Evolutionary conservation across 768 basidiomycete genomes (phyloP).

Genomic region (Calvatia gigantea): DNA sequence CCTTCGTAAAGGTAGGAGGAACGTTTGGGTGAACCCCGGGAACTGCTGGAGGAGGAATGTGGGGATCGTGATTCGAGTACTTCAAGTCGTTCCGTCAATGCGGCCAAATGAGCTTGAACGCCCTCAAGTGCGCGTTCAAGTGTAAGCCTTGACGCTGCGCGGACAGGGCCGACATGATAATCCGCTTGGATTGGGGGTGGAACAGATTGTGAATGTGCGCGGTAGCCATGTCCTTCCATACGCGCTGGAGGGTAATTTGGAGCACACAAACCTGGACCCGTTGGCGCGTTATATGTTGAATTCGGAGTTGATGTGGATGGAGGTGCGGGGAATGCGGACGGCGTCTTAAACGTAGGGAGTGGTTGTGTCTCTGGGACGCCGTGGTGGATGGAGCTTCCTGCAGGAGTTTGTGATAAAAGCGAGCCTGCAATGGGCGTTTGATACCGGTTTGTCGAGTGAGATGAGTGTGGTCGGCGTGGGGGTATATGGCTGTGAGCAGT

Average conservation of each 20-base stretch:
- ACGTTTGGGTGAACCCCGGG: conserved; percentile 19
- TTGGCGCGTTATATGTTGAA: conserved; percentile 20
- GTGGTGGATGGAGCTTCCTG: conserved; percentile 20
- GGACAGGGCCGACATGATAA: conserved; percentile 29
- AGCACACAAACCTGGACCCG: conserved; percentile 32
- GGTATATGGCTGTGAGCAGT: not conserved
- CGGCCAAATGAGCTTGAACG: conserved; percentile 78
- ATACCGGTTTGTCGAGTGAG: conserved; percentile 72
- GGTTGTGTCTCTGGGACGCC: conserved; percentile 66
- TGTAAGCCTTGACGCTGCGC: conserved; percentile 46
- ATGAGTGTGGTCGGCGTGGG: conserved; percentile 62
- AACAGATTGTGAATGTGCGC: conserved; percentile 24
- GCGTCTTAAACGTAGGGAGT: conserved; percentile 63
- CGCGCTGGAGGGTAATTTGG: conserved; percentile 25
- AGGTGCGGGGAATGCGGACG: conserved; percentile 64
- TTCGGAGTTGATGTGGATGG: conserved; percentile 29
- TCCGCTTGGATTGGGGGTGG: conserved; percentile 19
- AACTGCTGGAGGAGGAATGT: conserved; percentile 39
- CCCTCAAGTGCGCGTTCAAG: conserved; percentile 78
- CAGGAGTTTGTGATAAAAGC: conserved; percentile 51
- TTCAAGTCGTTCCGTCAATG: conserved; percentile 81
- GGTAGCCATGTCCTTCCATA: conserved; percentile 26
- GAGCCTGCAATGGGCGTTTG: conserved; percentile 73
- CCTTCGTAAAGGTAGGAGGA: conserved; percentile 1
- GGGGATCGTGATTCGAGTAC: conserved; percentile 48